phyloP scores from a whole-genome alignment of 2,329 filamentous ascomycete genomes.

The Cordyceps cateniannulata region DNA sequence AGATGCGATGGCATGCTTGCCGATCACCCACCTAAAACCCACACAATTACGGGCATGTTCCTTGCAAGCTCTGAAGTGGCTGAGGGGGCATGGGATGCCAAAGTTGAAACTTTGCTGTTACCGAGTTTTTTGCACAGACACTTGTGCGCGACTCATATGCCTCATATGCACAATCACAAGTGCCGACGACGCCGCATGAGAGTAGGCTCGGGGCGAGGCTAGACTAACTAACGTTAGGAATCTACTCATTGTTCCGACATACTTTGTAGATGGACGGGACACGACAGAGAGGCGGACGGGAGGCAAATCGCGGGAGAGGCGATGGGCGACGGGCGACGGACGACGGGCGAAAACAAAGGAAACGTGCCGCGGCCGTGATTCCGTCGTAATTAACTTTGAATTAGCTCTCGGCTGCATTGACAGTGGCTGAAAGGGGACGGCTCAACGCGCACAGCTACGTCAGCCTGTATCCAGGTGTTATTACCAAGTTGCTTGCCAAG shows the following conservation, averaged over 20 bases:
- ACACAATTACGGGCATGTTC: neutral
- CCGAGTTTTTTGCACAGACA: neutral
- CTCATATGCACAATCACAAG: neutral
- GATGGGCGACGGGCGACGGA: no score
- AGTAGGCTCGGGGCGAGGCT: no score
- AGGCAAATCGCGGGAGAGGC: neutral
- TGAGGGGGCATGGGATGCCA: neutral
- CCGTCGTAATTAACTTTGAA: neutral
- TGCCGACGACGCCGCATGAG: neutral
- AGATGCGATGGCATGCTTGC: constrained; percentile 7
- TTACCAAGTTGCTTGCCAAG: no score
- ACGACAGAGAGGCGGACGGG: no score
- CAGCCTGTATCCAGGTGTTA: neutral
- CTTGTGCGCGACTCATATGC: neutral
- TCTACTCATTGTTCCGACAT: neutral
- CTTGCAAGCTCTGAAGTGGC: neutral
- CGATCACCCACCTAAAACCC: constrained; percentile 5
- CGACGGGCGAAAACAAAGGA: no score
- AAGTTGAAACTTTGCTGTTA: neutral
- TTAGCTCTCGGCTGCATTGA: neutral
- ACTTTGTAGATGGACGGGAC: no score
- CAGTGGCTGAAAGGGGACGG: neutral
- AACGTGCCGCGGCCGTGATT: neutral
- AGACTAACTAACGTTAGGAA: no score
- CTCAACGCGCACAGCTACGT: neutral